Base-by-base conservation (phyloP, 371 early-diverging fungal genomes). In the Syncephalis plumigaleata region DNA sequence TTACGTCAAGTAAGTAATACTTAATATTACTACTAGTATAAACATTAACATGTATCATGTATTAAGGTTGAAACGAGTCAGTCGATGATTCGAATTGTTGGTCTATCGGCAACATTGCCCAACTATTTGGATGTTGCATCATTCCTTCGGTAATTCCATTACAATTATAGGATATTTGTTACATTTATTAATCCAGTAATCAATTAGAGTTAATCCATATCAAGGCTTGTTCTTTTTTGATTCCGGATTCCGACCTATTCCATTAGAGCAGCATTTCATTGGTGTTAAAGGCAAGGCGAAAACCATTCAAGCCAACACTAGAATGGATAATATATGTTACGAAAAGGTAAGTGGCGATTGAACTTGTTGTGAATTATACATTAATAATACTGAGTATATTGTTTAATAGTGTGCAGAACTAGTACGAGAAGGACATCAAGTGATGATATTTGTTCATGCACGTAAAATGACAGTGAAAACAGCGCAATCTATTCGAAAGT, bases 41-140 rank as follows among this genome's bases (percentile, higher is more conserved):
- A n/a, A n/a, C 18, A 31, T 4, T 31, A 31, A 31, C 31, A 4
- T 31, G 4, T 31, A 7, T 7, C 11, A 31, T 31, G 42, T 13
- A 39, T 25, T 18, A 37, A 59, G 65, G 80, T 91, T 9, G 97
- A 96, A 59, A 71, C 87, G 9, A 81, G 78, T 31, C 97, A 98
- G 61, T 79, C 78, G 4, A 66, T 89, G 68, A 97, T 98, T 56
- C 81, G 99, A 46, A 88, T 99, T 53, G 84, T 99, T 9, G 99
- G 98, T 42, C 64, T 99, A 16, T 94, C 96, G n/a, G 99, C 99
- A 25, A 99, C 99, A 1, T 63, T 99, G 44, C 99, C 99, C 8
- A 99, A 99, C 65, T 96, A 92, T 60, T 64, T 87, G 9, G 98
- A 99, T 61, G 97, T 99, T 16, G 92, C 92, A 15, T 53, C 71